These are phyloP conservation scores for Colletotrichum sp. DNA, from an alignment of 2,329 filamentous ascomycete species.

Conservation along the genomic window DNA sequence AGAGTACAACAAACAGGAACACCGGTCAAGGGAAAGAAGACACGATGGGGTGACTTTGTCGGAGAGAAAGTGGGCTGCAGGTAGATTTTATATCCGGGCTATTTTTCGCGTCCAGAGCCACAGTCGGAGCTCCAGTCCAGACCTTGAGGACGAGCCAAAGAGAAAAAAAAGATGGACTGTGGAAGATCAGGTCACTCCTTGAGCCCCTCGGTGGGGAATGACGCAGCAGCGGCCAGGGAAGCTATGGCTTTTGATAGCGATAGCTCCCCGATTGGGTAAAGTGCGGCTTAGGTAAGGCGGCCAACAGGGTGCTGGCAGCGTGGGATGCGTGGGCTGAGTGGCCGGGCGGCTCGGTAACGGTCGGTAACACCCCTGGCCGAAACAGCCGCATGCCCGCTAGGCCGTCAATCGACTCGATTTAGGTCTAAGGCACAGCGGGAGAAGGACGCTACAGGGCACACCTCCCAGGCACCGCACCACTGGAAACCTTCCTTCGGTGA, in stretches of 20 bases:
- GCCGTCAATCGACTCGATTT: neutral
- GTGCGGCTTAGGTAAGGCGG: neutral
- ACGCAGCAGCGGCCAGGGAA: conserved; percentile 5
- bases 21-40: neutral
- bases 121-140: neutral
- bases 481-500: neutral
- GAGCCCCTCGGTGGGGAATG: conserved; percentile 21
- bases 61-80: neutral
- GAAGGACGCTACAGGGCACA: neutral
- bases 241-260: neutral
- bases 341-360: conserved; percentile 9
- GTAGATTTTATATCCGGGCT: neutral
- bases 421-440: neutral
- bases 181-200: conserved; percentile 19
- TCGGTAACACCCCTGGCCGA: conserved; percentile 4
- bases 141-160: neutral
- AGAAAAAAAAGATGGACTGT: neutral
- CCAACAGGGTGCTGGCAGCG: neutral
- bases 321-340: neutral
- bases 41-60: neutral
- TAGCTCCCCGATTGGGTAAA: neutral
- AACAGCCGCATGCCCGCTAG: conserved; percentile 12
- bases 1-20: neutral
- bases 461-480: neutral
- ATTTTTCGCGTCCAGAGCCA: neutral